Conservation (phyloP, 306 rosid genomes). For the Cucumis cinereus region DNA sequence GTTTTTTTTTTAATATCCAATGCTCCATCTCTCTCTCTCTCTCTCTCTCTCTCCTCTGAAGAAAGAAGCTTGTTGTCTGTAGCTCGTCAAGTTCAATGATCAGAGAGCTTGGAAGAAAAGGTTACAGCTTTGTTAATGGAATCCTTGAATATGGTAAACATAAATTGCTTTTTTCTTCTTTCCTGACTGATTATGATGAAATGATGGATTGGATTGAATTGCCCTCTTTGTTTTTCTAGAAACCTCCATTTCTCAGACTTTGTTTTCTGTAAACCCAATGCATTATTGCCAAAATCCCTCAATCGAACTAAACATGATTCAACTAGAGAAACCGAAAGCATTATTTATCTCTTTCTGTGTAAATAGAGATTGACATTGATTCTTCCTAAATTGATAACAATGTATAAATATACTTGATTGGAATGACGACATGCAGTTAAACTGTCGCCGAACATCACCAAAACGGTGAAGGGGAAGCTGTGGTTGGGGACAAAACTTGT, state of each 20-base stretch:
- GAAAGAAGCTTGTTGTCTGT: not conserved
- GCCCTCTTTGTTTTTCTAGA: not conserved
- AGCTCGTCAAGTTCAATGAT: not conserved
- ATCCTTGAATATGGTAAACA: not conserved
- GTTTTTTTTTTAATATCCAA: not conserved
- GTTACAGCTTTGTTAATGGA: not conserved
- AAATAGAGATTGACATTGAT: not conserved
- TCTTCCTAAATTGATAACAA: not conserved
- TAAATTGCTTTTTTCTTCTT: not conserved
- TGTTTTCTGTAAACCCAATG: not conserved
- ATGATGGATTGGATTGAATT: not conserved
- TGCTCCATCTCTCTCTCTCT: not conserved
- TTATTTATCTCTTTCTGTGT: not conserved
- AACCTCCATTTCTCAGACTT: not conserved
- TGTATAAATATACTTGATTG: not conserved
- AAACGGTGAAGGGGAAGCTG: conserved; percentile 63
- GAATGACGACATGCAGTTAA: conserved; percentile 31
- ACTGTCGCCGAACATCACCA: conserved; percentile 45
- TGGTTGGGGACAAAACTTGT: conserved; percentile 62
- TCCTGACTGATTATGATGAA: not conserved
- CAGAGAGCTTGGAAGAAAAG: not conserved
- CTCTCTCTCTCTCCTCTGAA: not conserved
- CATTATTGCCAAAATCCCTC: not conserved
- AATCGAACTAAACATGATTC: not conserved
- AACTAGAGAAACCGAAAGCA: not conserved